These are phyloP conservation scores for Ceratobasidium sp. DNA, from an alignment of 1,284 basidiomycete genomes.

Conservation along the genomic window DNA sequence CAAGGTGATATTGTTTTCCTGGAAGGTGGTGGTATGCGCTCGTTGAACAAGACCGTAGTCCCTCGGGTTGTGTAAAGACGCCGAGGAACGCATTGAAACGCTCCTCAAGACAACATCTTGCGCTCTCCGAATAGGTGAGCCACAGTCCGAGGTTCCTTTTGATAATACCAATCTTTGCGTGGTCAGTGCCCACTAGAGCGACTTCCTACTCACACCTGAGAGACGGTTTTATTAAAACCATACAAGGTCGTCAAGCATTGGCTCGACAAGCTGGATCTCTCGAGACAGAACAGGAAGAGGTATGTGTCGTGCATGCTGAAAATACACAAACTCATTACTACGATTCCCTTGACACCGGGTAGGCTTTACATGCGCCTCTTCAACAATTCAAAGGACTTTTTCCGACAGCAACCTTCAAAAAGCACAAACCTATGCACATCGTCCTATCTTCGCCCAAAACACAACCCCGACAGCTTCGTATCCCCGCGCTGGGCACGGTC, in stretches of 20 bases:
- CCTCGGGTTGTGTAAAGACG: slow-evolving; percentile 53
- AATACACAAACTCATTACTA: not conserved
- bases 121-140: slow-evolving; percentile 79
- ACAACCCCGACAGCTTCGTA: slow-evolving; percentile 68
- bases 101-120: slow-evolving; percentile 78
- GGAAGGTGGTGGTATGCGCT: not conserved
- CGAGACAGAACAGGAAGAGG: slow-evolving; percentile 66
- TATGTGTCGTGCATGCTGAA: slow-evolving; percentile 23
- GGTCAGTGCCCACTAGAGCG: slow-evolving; percentile 80
- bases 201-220: slow-evolving; percentile 87
- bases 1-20: slow-evolving; percentile 58
- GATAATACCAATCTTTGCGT: not conserved
- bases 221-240: slow-evolving; percentile 85
- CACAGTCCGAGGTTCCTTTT: slow-evolving; percentile 48
- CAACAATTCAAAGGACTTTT: slow-evolving; percentile 81
- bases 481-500: slow-evolving; percentile 77
- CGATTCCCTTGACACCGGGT: slow-evolving; percentile 20
- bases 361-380: slow-evolving; percentile 71
- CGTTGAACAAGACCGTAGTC: not conserved
- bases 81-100: slow-evolving; percentile 77
- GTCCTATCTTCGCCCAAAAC: slow-evolving; percentile 68
- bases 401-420: slow-evolving; percentile 74
- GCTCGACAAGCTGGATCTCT: slow-evolving; percentile 67
- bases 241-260: slow-evolving; percentile 74
- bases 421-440: slow-evolving; percentile 76